Conservation (phyloP, 78 protist species). For the Speleostelium caveatum region DNA sequence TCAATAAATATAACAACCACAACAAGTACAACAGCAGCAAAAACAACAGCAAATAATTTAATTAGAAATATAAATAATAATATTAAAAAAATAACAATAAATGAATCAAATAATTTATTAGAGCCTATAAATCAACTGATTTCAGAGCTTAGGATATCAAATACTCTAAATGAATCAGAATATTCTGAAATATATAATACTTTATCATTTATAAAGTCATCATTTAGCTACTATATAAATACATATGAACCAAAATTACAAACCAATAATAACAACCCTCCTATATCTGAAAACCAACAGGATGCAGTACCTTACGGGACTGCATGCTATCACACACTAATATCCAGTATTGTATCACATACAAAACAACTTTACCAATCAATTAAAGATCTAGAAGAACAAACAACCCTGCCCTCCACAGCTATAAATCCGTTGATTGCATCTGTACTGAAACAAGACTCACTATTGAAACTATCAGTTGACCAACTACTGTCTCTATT, state of each 20-base stretch:
- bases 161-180: constrained; percentile 1
- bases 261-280: neutral
- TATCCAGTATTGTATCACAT: neutral
- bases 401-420: neutral
- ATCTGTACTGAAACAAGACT: constrained; percentile 28
- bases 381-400: neutral
- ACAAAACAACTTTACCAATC: neutral
- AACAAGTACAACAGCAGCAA: constrained; percentile 23
- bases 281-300: neutral
- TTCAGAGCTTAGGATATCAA: neutral
- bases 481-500: constrained; percentile 60
- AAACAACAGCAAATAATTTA: neutral
- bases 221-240: constrained; percentile 3
- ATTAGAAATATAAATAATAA: neutral
- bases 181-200: constrained; percentile 65
- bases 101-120: neutral
- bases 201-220: constrained; percentile 20
- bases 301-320: neutral
- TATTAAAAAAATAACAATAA: neutral
- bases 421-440: neutral
- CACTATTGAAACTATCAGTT: constrained; percentile 51
- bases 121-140: neutral
- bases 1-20: too few relatives aligned
- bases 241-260: neutral
- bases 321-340: neutral